Evolutionary conservation across 1,139 yeast genomes (phyloP), one percentile per base, ranked within the genome.

Genomic region (Suhomyces atakaporum): DNA sequence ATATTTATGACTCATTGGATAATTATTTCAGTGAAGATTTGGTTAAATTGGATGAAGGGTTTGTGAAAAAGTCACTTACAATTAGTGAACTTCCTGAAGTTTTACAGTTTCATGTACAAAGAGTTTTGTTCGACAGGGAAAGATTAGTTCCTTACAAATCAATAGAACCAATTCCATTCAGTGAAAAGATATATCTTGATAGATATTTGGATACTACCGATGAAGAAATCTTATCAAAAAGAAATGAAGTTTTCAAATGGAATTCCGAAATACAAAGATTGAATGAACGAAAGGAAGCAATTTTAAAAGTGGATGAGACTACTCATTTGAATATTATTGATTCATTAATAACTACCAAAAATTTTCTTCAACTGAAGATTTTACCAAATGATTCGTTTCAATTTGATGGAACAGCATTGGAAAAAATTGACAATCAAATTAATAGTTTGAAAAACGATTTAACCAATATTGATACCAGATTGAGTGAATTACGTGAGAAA

Each of bases 1-100:
- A 86, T 54, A 77, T 92, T 10, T 90, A 92, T 56, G 97, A 88
- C 55, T 94, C 97, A 0, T 71, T 92, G 33, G 97, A 90, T 58
- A 77, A 79, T 22, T 86, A 83, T 50, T 89, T 89, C 57, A 83
- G 82, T 35, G 96, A 87, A 43, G 88, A 82, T 45, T 61, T 84
- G 27, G 76, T 81, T 2, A 74, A 77, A 31, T 73, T 85, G 36
- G 94, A 84, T 28, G 84, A 79, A 41, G 95, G 92, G 1, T 70
- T 72, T 27, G 89, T 79, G 4, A 84, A 84, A 42, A 79, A 95
- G 53, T 75, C 84, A 1, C 74, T 88, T 29, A 79, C 94, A 0
- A 76, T 90, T 6, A 70, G 77, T 10, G 72, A 79, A 43, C 64
- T 88, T 11, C 98, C 98, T 0, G 81, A 82, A 7, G 78, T 92